Evolutionary conservation across 768 basidiomycete genomes (phyloP), one percentile per base, ranked within the genome.

Genomic region (Termitomyces sp.): DNA sequence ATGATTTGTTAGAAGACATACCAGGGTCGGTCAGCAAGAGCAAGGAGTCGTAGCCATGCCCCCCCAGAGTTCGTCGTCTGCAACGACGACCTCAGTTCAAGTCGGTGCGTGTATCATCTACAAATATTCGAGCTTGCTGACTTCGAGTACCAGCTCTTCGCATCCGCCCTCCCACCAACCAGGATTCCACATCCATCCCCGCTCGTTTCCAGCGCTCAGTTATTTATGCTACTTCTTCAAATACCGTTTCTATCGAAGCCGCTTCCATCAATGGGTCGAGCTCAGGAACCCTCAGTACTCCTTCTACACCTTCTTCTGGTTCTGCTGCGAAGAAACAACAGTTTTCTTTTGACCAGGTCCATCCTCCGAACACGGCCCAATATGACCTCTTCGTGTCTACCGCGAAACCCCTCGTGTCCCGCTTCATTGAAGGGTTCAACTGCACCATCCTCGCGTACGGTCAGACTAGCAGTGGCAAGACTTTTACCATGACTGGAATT

Each of bases 381-480:
- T 82, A 88, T 71, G 82, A 85, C 28, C 81, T 98, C 62, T 99
- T 92, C 72, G 86, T 86, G 30, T 80, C 81, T 6, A 95, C 94
- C 37, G 89, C 92, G 21, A 80, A 87, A 44, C 91, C 91, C 11
- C 87, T 96, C 66, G 79, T 95, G 59, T 81, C 85, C 28, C 88
- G 91, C 62, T 96, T 96, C 69, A 67, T 93, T 30, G 91, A 94
- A 66, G 96, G 96, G 5, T 94, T 94, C 72, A 99, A 99, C 75
- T 96, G 95, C 60, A 99, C 97, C 11, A 89, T 98, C 54, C 84
- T 99, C 61, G 97, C 97, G 50, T 99, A 99, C 72, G 96, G 96
- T 37, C 96, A 98, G 71, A 98, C 96, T 2, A 91, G 90, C 62
- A 94, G 91, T 61, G 96, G 96, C 56, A 99, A 99, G 74, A 94